Percentiles rank a stretch among this genome's conserved stretches.
Conservation (phyloP, 345 rosid species). For the Salix suchowensis region DNA sequence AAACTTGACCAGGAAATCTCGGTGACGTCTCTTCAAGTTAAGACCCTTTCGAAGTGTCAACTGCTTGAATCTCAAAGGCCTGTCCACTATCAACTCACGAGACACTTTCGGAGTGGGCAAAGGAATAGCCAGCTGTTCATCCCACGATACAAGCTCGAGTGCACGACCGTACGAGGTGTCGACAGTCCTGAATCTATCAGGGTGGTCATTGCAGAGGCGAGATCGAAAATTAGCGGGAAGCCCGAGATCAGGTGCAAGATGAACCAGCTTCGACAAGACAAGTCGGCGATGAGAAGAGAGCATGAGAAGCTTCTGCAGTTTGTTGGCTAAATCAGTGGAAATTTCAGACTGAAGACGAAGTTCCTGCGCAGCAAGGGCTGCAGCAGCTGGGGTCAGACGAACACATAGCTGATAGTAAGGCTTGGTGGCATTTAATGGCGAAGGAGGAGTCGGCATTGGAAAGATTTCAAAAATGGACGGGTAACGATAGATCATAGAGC, state of each 20-base stretch:
- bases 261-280: constrained; percentile 75
- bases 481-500: constrained; percentile 71
- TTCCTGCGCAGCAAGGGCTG: constrained; percentile 54
- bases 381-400: constrained; percentile 70
- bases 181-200: constrained; percentile 63
- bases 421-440: constrained; percentile 75
- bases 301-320: constrained; percentile 87
- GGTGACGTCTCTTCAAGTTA: constrained; percentile 62
- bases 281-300: constrained; percentile 67
- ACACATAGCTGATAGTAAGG: constrained; percentile 63
- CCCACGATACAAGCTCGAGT: constrained; percentile 81
- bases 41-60: constrained; percentile 72
- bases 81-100: constrained; percentile 60
- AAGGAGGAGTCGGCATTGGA: constrained; percentile 52
- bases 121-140: constrained; percentile 49
- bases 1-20: constrained; percentile 56
- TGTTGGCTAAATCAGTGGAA: constrained; percentile 53
- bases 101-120: constrained; percentile 34
- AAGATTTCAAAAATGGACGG: constrained; percentile 78
- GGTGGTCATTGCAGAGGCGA: constrained; percentile 74
- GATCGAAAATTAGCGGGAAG: constrained; percentile 84
- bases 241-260: constrained; percentile 82
- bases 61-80: constrained; percentile 78
- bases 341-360: constrained; percentile 47
- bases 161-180: constrained; percentile 83